Conservation (phyloP, 2,329 filamentous ascomycete genomes). For the Cyphellophora europaea region DNA sequence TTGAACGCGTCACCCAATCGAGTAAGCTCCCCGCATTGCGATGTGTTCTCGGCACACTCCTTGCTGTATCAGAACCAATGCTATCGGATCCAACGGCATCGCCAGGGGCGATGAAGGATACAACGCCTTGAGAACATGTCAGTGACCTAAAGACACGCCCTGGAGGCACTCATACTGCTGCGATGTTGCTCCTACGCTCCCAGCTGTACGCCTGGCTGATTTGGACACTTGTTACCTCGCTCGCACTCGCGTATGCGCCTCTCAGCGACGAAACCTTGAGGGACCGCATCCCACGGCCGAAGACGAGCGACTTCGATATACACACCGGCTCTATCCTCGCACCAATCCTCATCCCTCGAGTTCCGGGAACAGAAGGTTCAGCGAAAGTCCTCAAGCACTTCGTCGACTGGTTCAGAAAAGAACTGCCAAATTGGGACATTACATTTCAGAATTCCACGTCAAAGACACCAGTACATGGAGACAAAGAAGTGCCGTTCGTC, state of each 20-base stretch:
- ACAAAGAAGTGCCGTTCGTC: conserved; percentile 65
- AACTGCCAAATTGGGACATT: conserved; percentile 70
- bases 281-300: conserved; percentile 57
- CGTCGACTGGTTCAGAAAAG: conserved; percentile 64
- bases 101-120: too few relatives aligned
- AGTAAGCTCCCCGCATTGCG: too few relatives aligned
- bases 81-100: too few relatives aligned
- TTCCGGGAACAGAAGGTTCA: conserved; percentile 76
- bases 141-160: not conserved
- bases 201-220: conserved; percentile 18
- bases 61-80: too few relatives aligned
- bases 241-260: conserved; percentile 40
- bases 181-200: not conserved
- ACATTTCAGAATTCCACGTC: conserved; percentile 85
- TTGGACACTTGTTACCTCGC: conserved; percentile 17
- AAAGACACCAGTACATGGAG: conserved; percentile 66
- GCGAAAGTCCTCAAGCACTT: conserved; percentile 69
- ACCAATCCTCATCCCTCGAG: conserved; percentile 78
- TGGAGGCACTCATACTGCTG: not conserved
- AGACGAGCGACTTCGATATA: conserved; percentile 65
- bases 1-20: too few relatives aligned
- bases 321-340: conserved; percentile 65
- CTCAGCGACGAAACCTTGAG: conserved; percentile 69
- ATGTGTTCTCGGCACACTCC: too few relatives aligned
- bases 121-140: too few relatives aligned